Evolutionary conservation across 2,329 filamentous ascomycete species (phyloP).

Genomic region (Calonectria pseudoturangicola): DNA sequence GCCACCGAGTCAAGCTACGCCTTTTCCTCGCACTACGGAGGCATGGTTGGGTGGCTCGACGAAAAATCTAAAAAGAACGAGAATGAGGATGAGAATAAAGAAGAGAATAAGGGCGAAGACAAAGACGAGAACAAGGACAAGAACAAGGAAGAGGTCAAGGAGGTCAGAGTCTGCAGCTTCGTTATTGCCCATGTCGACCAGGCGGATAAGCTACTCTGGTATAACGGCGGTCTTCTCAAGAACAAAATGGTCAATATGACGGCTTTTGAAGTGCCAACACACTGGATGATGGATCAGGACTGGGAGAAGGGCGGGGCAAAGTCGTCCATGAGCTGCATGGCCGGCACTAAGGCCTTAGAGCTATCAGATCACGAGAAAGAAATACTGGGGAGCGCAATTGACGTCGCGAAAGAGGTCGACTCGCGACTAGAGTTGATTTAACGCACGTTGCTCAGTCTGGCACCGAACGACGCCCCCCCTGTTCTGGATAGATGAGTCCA

Average conservation of each 20-base stretch:
- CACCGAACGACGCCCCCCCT: neutral
- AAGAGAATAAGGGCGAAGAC: constrained; percentile 2
- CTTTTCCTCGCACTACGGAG: constrained; percentile 65
- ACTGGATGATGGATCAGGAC: constrained; percentile 63
- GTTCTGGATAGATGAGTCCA: neutral
- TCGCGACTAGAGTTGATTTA: neutral
- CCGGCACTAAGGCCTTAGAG: constrained; percentile 36
- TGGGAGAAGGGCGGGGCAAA: constrained; percentile 60
- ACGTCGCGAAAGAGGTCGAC: constrained; percentile 30
- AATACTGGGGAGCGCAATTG: constrained; percentile 41
- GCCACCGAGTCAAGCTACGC: constrained; percentile 60
- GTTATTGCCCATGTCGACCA: constrained; percentile 66
- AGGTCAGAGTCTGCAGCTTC: constrained; percentile 61
- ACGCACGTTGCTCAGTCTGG: neutral
- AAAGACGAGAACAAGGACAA: constrained; percentile 21
- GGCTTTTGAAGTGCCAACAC: constrained; percentile 60
- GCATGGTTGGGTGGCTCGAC: constrained; percentile 61
- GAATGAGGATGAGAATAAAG: neutral
- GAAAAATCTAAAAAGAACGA: neutral
- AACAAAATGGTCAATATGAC: constrained; percentile 59
- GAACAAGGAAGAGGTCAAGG: constrained; percentile 29
- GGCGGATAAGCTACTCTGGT: constrained; percentile 62
- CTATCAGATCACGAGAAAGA: constrained; percentile 28
- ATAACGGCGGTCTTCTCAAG: constrained; percentile 65
- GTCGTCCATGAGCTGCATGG: constrained; percentile 63